Conservation (phyloP, 208 protist species). For the Trypanosoma rangeli region DNA sequence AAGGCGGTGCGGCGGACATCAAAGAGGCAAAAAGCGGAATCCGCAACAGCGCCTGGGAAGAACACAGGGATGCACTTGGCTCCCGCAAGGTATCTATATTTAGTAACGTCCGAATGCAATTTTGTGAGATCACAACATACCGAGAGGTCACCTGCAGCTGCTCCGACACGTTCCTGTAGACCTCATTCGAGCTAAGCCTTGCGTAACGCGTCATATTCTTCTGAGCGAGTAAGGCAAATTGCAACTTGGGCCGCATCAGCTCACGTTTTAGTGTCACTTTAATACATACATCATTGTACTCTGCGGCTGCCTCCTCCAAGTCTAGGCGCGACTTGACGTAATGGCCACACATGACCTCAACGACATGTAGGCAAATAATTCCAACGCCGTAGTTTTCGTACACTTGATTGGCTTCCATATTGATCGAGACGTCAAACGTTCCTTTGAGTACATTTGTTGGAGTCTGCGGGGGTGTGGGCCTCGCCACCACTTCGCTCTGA, state of each 20-base stretch:
- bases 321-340: conserved; percentile 29
- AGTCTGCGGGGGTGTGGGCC: background rate
- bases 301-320: conserved; percentile 36
- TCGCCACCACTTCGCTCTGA: no score
- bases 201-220: conserved; percentile 47
- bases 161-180: conserved; percentile 47
- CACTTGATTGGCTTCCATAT: conserved; percentile 67
- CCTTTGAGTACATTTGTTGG: background rate
- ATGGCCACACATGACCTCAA: conserved; percentile 45
- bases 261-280: conserved; percentile 34
- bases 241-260: conserved; percentile 17
- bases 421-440: conserved; percentile 18
- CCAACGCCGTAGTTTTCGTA: conserved; percentile 45
- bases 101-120: conserved; percentile 52
- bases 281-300: conserved; percentile 47
- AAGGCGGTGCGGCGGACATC: conserved; percentile 51
- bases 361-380: conserved; percentile 68
- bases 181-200: conserved; percentile 49
- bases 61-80: conserved; percentile 45
- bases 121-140: conserved; percentile 53
- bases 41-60: conserved; percentile 59
- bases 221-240: conserved; percentile 38
- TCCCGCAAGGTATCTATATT: conserved; percentile 64
- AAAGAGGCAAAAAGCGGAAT: conserved; percentile 60
- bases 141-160: conserved; percentile 68